Conservation (phyloP, 768 basidiomycete species). For the Macrolepiota albuminosa region DNA sequence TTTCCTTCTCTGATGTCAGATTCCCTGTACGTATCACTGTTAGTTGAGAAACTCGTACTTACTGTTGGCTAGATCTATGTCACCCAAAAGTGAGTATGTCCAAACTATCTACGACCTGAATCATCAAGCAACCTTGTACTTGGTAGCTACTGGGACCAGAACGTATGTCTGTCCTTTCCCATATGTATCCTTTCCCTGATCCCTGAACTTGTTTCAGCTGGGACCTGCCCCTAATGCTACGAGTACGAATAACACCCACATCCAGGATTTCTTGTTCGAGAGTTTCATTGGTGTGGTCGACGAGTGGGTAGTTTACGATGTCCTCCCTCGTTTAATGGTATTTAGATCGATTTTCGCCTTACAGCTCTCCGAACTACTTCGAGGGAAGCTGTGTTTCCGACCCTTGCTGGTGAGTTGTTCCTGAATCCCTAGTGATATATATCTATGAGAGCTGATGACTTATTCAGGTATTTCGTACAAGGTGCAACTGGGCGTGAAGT, state of each 20-base stretch:
- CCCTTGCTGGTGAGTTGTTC: conserved; percentile 47
- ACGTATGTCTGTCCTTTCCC: conserved; percentile 25
- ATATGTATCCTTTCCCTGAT: conserved; percentile 9
- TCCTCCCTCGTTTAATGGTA: not conserved
- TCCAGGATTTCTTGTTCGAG: conserved; percentile 52
- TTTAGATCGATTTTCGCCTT: not conserved
- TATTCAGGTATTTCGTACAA: conserved; percentile 37
- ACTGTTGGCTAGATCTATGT: conserved; percentile 42
- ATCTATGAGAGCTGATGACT: not conserved
- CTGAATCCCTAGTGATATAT: not conserved
- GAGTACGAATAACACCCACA: conserved; percentile 46
- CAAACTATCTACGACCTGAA: not conserved
- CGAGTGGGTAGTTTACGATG: conserved; percentile 28
- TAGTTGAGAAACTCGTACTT: not conserved
- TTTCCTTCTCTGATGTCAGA: conserved; percentile 44
- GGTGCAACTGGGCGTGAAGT: conserved; percentile 57
- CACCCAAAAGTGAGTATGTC: conserved; percentile 49
- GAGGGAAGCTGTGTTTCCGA: conserved; percentile 57
- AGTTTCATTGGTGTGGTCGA: conserved; percentile 48
- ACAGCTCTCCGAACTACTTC: conserved; percentile 36
- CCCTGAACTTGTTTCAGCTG: conserved; percentile 5
- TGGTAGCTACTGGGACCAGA: conserved; percentile 61
- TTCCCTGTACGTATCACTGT: conserved; percentile 43
- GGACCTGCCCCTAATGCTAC: conserved; percentile 42
- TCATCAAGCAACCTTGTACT: not conserved